Percentiles rank a stretch among this genome's conserved stretches.
Evolutionary conservation across 331 rosid genomes (phyloP).

Genomic region (Acacia concinna): DNA sequence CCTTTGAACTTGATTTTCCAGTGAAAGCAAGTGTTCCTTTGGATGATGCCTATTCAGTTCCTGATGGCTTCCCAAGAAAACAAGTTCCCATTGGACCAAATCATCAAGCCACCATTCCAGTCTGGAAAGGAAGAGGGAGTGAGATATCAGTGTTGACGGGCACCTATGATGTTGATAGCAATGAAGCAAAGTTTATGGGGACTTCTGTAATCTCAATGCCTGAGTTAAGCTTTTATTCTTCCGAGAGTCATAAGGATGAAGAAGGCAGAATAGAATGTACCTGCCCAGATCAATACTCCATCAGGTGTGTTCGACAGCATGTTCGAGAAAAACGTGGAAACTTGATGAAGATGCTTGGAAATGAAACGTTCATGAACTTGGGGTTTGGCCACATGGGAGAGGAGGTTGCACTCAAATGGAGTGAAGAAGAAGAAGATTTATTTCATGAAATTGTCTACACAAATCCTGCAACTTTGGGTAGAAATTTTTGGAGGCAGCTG

Average conservation of each 20-base stretch:
- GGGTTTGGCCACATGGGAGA: slow-evolving; percentile 62
- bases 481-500: slow-evolving; percentile 57
- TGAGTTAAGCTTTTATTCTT: not conserved
- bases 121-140: slow-evolving; percentile 37
- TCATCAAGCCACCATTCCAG: slow-evolving; percentile 58
- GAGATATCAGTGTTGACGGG: not conserved
- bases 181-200: slow-evolving; percentile 52
- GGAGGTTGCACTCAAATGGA: slow-evolving; percentile 49
- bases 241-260: slow-evolving; percentile 20
- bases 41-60: slow-evolving; percentile 34
- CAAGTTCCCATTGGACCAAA: slow-evolving; percentile 52
- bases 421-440: slow-evolving; percentile 51
- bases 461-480: slow-evolving; percentile 47
- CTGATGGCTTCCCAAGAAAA: slow-evolving; percentile 40
- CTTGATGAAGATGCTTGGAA: slow-evolving; percentile 45
- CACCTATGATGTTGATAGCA: not conserved
- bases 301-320: slow-evolving; percentile 56
- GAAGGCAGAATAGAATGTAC: slow-evolving; percentile 38
- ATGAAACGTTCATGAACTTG: slow-evolving; percentile 49
- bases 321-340: slow-evolving; percentile 44
- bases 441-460: slow-evolving; percentile 53
- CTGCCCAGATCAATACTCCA: slow-evolving; percentile 42
- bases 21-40: slow-evolving; percentile 35
- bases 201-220: slow-evolving; percentile 47
- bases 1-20: slow-evolving; percentile 38